Base-by-base conservation (phyloP, 108 stramenopile genomes). In the Skeletonema potamos region DNA sequence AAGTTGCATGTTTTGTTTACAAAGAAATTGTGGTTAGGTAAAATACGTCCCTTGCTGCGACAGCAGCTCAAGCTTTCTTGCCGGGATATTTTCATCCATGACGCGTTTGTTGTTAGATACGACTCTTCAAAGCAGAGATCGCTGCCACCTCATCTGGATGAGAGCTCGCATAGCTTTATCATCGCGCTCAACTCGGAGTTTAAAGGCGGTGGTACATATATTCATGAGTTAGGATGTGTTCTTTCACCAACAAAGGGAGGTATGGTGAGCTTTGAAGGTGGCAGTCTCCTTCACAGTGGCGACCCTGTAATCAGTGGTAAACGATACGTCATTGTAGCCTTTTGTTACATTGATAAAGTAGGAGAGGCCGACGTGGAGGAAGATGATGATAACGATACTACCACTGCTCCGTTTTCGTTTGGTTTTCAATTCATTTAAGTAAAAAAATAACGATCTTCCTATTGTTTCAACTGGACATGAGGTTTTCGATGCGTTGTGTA, bases 81-180 rank as follows among this genome's bases (percentile, higher is more conserved):
- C 24, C 18, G 20, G 6, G 70, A 76, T 34, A 72, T 79, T 17
- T 80, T 68, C 20, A 59, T 96, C 8, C 93, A 96, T 74, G 97
- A 98, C 77, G 96, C 96, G 26, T 98, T 98, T 74, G 59, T 96
- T 20, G 96, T 96, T 22, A 73, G 88, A 39, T 98, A 98, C 74
- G 79, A 87, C 57, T 88, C 85, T 37, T 63, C 74, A 27, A 46
- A 63, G 33, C 94, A 90, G 69, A 72, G 83, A 54, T 74, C 78
- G 58, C 70, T 97, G 51, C 96, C 97, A 8, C 69, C 93, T n/a
- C 97, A 97, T 63, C 72, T 70, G 34, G 97, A 97, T 66, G 94
- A 97, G 74, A 93, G 91, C 2, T 88, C 92, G 3, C 90, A 93
- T 62, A 92, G 91, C 68, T 88, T 94, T 41, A 92, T 96, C n/a